These are phyloP conservation scores for Epichloe typhina DNA, from an alignment of 2,329 filamentous ascomycete species.

Conservation along the genomic window DNA sequence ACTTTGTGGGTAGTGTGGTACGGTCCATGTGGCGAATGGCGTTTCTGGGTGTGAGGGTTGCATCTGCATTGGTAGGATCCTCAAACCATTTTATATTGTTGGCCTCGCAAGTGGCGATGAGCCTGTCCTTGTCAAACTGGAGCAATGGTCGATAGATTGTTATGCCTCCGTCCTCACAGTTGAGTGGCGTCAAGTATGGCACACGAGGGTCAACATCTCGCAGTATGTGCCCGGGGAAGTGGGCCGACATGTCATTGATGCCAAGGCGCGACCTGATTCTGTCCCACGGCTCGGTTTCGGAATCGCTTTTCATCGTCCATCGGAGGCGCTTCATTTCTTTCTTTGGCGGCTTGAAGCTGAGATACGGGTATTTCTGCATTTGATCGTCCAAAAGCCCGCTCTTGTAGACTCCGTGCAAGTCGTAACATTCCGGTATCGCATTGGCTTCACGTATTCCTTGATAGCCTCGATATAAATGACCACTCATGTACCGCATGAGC, in stretches of 20 bases:
- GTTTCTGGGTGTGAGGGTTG: constrained; percentile 67
- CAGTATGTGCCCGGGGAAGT: constrained; percentile 14
- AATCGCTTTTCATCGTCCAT: constrained; percentile 16
- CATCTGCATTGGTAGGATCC: constrained; percentile 71
- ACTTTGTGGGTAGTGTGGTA: constrained; percentile 51
- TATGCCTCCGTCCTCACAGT: constrained; percentile 52
- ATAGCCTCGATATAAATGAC: constrained; percentile 58
- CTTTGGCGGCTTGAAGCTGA: constrained; percentile 22
- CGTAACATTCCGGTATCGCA: constrained; percentile 74
- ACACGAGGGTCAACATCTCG: constrained; percentile 10
- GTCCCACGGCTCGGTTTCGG: constrained; percentile 11
- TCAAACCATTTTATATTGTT: constrained; percentile 63
- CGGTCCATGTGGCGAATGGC: constrained; percentile 56
- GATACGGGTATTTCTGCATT: constrained; percentile 18
- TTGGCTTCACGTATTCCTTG: constrained; percentile 51
- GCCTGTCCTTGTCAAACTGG: constrained; percentile 53
- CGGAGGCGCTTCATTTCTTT: constrained; percentile 19
- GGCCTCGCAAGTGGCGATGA: constrained; percentile 64
- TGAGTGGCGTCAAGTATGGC: constrained; percentile 22
- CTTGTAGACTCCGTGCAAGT: constrained; percentile 56
- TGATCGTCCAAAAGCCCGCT: constrained; percentile 46
- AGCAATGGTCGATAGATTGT: constrained; percentile 57
- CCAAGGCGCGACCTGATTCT: constrained; percentile 7
- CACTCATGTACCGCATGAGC: constrained; percentile 59
- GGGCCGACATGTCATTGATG: constrained; percentile 12